Base-by-base conservation (phyloP, 1,284 basidiomycete genomes). In the Rhodotorula mucilaginosa region DNA sequence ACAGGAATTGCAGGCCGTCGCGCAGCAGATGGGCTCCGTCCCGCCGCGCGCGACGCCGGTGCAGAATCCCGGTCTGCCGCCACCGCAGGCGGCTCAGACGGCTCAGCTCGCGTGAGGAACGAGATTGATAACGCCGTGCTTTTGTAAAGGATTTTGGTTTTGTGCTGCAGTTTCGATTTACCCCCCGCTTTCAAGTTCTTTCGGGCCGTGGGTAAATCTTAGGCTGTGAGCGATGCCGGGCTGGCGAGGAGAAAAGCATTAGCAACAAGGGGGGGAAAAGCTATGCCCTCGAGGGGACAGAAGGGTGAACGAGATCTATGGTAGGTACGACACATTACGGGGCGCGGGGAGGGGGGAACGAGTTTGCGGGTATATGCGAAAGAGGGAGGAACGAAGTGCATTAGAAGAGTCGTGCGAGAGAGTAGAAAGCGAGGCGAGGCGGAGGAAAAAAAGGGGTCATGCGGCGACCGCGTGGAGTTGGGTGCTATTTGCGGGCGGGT, bases 81-180 rank as follows among this genome's bases (percentile, higher is more conserved):
- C 63, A 31, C 69, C 18, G 49, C 58, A 48, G 34, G 18, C 46
- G 4, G 70, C 61, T 2, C 64, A 62, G 12, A 44, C 57, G 1
- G 60, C 64, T 7, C 67, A 68, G 60, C 58, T 72, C 19, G 61
- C 61, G 12, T 67, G 58, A 61, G 51, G 26, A 34, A 7, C 34
- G 10, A 26, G 59, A 13, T 18, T 18, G 52, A 13, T 8, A 52
- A 7, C 19, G 23, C 13, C 6, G 34, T 2, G 26, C 26, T 8
- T 10, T 26, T n/a, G 34, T 34, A 34, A n/a, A 18, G 12, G 4
- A 29, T 48, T 29, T 47, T 6, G 46, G 13, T 49, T 15, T 10
- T 10, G 29, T 34, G 23, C 8, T 19, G 48, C n/a, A 12, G 34
- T 44, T 12, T 44, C 21, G 61, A 52, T 7, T 34, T 26, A 52